phyloP scores from a whole-genome alignment of 495 filamentous ascomycete genomes.

The Hypomontagnella monticulosa region DNA sequence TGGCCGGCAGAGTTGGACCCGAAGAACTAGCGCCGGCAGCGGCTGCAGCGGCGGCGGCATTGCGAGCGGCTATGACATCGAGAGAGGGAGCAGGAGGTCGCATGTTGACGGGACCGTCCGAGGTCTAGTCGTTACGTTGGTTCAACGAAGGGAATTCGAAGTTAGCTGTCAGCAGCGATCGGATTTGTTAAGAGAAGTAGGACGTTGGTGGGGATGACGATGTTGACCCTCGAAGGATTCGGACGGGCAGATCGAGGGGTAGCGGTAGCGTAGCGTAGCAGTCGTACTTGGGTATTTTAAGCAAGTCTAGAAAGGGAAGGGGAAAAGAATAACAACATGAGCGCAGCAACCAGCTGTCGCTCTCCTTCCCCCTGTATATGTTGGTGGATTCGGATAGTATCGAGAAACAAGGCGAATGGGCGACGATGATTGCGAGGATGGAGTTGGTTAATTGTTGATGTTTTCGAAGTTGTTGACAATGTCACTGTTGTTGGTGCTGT shows the following conservation, averaged over 20 bases:
- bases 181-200: no score
- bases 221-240: slow-evolving; percentile 20
- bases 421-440: slow-evolving; percentile 24
- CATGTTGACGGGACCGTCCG: slow-evolving; percentile 18
- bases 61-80: slow-evolving; percentile 56
- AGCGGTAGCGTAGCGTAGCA: slow-evolving; percentile 20
- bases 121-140: neutral
- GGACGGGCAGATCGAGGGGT: slow-evolving; percentile 25
- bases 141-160: neutral
- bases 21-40: slow-evolving; percentile 9
- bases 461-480: slow-evolving; percentile 6
- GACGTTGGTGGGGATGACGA: slow-evolving; percentile 9
- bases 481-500: no score
- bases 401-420: slow-evolving; percentile 3
- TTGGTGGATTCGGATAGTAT: slow-evolving; percentile 15
- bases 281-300: neutral
- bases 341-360: slow-evolving; percentile 9
- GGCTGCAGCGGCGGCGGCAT: slow-evolving; percentile 25
- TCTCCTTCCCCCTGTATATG: slow-evolving; percentile 1
- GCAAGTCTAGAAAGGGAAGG: neutral
- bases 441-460: neutral
- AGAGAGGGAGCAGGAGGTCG: slow-evolving; percentile 51
- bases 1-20: slow-evolving; percentile 11
- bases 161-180: neutral
- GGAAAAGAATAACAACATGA: neutral